A percentile compares a stretch with the other conserved stretches of the same genome.
These are phyloP conservation scores for Mycoemilia scoparia DNA, from an alignment of 192 early-diverging fungal genomes.

Conservation along the genomic window DNA sequence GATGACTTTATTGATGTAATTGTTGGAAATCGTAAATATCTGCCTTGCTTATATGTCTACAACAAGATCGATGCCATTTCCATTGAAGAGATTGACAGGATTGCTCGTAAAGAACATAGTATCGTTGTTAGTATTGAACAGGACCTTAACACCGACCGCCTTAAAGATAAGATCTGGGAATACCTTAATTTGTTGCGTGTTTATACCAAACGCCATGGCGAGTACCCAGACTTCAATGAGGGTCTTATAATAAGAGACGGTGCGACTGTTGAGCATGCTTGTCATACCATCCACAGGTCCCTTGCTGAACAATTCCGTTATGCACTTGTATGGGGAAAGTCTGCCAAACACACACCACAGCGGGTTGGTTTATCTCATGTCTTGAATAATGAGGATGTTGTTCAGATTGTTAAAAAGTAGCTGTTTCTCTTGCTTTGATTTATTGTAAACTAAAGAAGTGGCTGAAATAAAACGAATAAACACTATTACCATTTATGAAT, in stretches of 20 bases:
- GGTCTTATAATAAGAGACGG: constrained; percentile 75
- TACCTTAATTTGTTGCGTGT: constrained; percentile 74
- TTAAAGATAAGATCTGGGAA: constrained; percentile 83
- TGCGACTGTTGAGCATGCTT: constrained; percentile 67
- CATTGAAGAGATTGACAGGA: constrained; percentile 82
- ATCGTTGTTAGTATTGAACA: constrained; percentile 82
- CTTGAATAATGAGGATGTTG: constrained; percentile 87
- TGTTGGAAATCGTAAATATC: constrained; percentile 90
- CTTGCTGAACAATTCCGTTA: constrained; percentile 80
- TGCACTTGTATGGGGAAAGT: constrained; percentile 91
- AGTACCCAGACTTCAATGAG: constrained; percentile 84
- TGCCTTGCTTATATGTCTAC: constrained; percentile 86
- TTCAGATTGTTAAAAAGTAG: constrained; percentile 57
- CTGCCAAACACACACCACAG: constrained; percentile 94
- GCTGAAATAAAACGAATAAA: neutral
- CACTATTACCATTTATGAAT: no score
- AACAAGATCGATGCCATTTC: constrained; percentile 97
- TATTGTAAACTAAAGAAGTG: no score
- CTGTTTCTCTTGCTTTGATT: neutral
- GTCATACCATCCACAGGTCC: constrained; percentile 74
- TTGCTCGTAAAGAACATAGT: constrained; percentile 78
- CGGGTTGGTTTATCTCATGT: constrained; percentile 70
- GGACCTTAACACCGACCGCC: constrained; percentile 80
- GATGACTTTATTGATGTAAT: constrained; percentile 99
- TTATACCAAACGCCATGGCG: constrained; percentile 92